Conservation (phyloP, 2,329 filamentous ascomycete genomes). For the Cladosporium sp. region DNA sequence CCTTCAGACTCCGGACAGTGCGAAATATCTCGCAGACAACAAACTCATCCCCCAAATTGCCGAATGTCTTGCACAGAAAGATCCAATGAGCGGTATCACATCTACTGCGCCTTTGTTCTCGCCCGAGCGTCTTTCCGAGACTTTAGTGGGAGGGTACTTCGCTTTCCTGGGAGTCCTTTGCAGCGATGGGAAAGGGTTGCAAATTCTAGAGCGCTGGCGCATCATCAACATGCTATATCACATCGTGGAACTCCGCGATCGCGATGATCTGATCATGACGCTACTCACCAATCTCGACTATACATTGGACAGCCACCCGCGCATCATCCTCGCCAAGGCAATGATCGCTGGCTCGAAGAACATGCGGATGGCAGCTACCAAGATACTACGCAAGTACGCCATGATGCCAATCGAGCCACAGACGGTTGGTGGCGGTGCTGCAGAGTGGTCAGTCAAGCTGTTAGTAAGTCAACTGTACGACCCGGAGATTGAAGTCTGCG, state of each 20-base stretch:
- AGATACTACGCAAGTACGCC: slow-evolving; percentile 83
- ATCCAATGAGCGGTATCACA: slow-evolving; percentile 73
- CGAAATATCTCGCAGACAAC: slow-evolving; percentile 83
- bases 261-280: slow-evolving; percentile 86
- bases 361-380: slow-evolving; percentile 87
- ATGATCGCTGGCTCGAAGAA: slow-evolving; percentile 88
- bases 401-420: slow-evolving; percentile 55
- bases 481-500: slow-evolving; percentile 93
- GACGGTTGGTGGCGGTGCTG: slow-evolving; percentile 58
- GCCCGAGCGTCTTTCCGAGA: slow-evolving; percentile 78
- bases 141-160: slow-evolving; percentile 90
- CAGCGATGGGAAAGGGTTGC: slow-evolving; percentile 76
- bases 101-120: slow-evolving; percentile 90
- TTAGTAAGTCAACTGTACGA: slow-evolving; percentile 99
- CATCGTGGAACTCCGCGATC: slow-evolving; percentile 86
- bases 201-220: slow-evolving; percentile 92
- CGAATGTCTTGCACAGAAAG: slow-evolving; percentile 92
- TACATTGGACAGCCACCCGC: slow-evolving; percentile 77
- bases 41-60: slow-evolving; percentile 92
- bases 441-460: slow-evolving; percentile 93
- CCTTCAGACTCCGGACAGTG: slow-evolving; percentile 81
- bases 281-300: slow-evolving; percentile 93
- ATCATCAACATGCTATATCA: slow-evolving; percentile 99
- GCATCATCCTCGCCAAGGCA: slow-evolving; percentile 90
- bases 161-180: slow-evolving; percentile 87